Evolutionary conservation across 148 eudicot genomes (phyloP), one percentile per base, ranked within the genome.

Genomic region (Arctostaphylos glauca): DNA sequence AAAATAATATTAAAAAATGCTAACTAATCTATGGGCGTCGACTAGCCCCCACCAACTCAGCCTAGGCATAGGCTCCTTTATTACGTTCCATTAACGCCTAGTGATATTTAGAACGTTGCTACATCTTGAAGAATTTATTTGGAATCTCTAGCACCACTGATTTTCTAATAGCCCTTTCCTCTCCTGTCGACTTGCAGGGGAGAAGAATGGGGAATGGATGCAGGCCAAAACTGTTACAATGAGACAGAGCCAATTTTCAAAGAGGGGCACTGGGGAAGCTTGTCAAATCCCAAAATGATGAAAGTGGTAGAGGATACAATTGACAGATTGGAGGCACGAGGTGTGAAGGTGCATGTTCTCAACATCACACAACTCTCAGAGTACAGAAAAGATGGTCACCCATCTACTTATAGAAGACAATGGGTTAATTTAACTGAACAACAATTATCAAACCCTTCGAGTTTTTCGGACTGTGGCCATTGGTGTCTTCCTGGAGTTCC

Each of bases 401-500:
- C 89, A 2, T 88, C 94, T 0, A 82, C 86, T 16, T 21, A 88
- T 3, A 85, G 87, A 47, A 87, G 77, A 67, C 87, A 84, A 23
- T 87, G 77, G 86, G 84, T 75, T 1, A 82, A 84, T 13, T 59
- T 85, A 31, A 82, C 84, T 5, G 12, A 85, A 54, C 86, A 89
- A 10, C 90, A 88, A 86, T 55, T 86, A 41, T 58, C 79, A 8
- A 76, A 88, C 53, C 92, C 93, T 10, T 78, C 23, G 6, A 85
- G 82, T 46, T 89, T 83, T 82, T 87, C 90, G 12, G 93, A 92
- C 82, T 92, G 94, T 79, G 81, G 67, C 7, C 94, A 92, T 59
- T 92, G 94, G 94, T 92, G 94, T 25, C 89, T 93, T 23, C 97
- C 97, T 3, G 97, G 97, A 49, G 93, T 92, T 10, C 97, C 94